Evolutionary conservation across 345 rosid species (phyloP).

Genomic region (Clausena lansium): DNA sequence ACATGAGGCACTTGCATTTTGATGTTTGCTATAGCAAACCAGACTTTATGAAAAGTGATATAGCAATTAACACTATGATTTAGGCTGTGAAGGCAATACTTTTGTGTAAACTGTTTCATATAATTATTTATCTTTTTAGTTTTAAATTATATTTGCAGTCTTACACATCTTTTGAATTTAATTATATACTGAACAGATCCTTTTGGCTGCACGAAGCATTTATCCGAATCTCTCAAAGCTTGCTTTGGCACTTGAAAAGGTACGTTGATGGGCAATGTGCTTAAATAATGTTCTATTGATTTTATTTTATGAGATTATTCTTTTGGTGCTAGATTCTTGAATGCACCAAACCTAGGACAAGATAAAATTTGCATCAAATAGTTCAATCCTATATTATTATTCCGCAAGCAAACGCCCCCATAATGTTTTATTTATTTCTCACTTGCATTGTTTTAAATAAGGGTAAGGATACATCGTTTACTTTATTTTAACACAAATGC

Average conservation of each 20-base stretch:
- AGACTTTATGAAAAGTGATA: neutral
- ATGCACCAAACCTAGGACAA: no score
- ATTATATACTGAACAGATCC: slow-evolving; percentile 46
- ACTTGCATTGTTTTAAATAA: neutral
- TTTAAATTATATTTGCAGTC: neutral
- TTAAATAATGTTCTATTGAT: neutral
- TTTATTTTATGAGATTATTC: no score
- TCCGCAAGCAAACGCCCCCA: no score
- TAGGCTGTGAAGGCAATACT: neutral
- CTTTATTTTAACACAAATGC: neutral
- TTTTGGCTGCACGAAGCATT: slow-evolving; percentile 68
- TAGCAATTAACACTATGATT: neutral
- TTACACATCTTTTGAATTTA: slow-evolving; percentile 2
- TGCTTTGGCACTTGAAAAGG: slow-evolving; percentile 95
- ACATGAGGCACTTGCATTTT: neutral
- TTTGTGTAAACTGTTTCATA: neutral
- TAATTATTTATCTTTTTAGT: neutral
- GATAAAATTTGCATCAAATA: no score
- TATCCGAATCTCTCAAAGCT: slow-evolving; percentile 91
- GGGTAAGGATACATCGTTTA: neutral
- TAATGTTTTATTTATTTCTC: neutral
- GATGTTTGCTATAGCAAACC: neutral
- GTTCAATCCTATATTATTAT: no score
- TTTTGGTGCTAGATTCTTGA: no score
- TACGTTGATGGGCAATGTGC: slow-evolving; percentile 17